A percentile compares a stretch with the other conserved stretches of the same genome.
phyloP scores from a whole-genome alignment of 441 rosid genomes.

The Euphorbia celastroides region DNA sequence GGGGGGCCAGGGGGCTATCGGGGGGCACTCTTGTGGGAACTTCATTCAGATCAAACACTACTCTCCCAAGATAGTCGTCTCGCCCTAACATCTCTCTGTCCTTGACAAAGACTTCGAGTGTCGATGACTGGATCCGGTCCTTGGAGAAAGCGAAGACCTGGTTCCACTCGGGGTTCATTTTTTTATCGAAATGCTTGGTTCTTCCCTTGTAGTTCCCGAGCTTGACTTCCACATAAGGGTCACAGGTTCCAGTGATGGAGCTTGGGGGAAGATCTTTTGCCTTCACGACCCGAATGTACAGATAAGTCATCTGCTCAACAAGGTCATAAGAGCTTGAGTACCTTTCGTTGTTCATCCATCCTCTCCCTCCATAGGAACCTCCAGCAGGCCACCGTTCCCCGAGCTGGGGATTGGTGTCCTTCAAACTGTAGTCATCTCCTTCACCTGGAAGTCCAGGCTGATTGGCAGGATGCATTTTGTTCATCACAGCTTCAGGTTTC shows the following conservation, averaged over 20 bases:
- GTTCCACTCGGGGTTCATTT: conserved; percentile 85
- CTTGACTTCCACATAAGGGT: conserved; percentile 72
- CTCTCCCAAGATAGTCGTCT: conserved; percentile 72
- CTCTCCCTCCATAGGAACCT: conserved; percentile 42
- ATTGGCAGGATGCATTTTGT: background rate
- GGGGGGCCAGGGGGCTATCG: conserved; percentile 92
- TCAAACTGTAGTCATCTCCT: conserved; percentile 48
- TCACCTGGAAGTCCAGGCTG: conserved; percentile 20
- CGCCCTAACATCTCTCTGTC: conserved; percentile 70
- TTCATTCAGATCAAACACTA: conserved; percentile 71
- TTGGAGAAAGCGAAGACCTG: conserved; percentile 89
- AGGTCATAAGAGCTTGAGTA: conserved; percentile 62
- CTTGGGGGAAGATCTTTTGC: conserved; percentile 79
- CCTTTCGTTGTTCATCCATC: conserved; percentile 58
- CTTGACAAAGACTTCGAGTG: conserved; percentile 71
- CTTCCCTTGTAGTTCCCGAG: conserved; percentile 84
- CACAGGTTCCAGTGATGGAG: conserved; percentile 65
- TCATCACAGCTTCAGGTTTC: conserved; percentile 21
- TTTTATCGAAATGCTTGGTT: conserved; percentile 84
- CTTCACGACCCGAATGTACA: conserved; percentile 69
- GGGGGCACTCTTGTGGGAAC: conserved; percentile 84
- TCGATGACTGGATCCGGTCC: conserved; percentile 77
- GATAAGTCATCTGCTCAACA: conserved; percentile 77
- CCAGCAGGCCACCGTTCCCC: conserved; percentile 64
- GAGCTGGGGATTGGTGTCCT: conserved; percentile 58